These are phyloP conservation scores for Coelastrella sp. DNA, from an alignment of 139 green algal genomes.

Conservation along the genomic window DNA sequence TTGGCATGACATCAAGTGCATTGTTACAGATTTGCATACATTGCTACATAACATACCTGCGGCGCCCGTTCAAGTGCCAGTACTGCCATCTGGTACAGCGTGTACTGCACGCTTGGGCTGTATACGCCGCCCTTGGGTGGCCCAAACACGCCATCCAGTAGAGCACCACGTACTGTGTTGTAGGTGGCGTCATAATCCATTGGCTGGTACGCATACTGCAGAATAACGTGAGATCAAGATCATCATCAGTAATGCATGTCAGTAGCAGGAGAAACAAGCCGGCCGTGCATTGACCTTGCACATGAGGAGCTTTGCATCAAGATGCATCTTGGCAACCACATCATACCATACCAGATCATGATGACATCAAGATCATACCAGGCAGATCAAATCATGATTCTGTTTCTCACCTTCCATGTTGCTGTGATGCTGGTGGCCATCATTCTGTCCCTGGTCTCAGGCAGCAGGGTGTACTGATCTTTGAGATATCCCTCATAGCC, in stretches of 20 bases:
- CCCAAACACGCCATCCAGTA: constrained; percentile 86
- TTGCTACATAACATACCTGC: no score
- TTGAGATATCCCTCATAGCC: constrained; percentile 92
- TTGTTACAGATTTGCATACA: no score
- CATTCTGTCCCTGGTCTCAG: constrained; percentile 89
- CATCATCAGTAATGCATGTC: no score
- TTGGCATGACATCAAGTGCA: no score
- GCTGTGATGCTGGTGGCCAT: constrained; percentile 87
- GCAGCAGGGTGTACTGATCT: constrained; percentile 92
- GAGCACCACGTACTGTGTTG: constrained; percentile 47
- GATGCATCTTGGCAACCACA: no score
- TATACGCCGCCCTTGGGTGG: constrained; percentile 86
- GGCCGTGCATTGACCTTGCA: no score
- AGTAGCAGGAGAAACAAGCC: not conserved
- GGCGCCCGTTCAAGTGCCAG: constrained; percentile 62
- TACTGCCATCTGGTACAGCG: constrained; percentile 89
- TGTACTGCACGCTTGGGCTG: constrained; percentile 93
- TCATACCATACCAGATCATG: no score
- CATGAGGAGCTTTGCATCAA: no score
- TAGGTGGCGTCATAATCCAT: constrained; percentile 66
- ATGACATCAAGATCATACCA: no score
- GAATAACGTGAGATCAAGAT: no score
- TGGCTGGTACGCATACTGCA: constrained; percentile 38
- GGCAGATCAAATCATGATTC: no score
- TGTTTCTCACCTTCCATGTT: constrained; percentile 77